phyloP scores from a whole-genome alignment of 1,139 yeast species.

The Magnusiomyces tetraspermus region DNA sequence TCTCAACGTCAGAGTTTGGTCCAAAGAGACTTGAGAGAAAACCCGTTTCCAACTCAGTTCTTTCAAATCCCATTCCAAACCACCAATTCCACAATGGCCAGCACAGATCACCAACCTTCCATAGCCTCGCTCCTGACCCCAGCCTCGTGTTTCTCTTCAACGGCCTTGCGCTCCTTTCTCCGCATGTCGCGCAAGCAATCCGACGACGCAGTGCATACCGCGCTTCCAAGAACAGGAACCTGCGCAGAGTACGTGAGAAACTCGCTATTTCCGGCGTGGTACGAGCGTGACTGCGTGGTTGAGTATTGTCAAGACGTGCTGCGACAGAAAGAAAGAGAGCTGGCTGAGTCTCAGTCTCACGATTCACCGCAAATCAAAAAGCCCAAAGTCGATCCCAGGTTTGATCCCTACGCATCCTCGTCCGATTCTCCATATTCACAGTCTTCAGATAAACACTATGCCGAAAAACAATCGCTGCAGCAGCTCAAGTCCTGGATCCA shows the following conservation, averaged over 20 bases:
- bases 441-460: no score
- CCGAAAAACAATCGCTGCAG: no score
- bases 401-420: constrained; percentile 33
- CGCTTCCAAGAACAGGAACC: constrained; percentile 22
- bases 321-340: constrained; percentile 2
- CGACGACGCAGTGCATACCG: constrained; percentile 23
- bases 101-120: constrained; percentile 10
- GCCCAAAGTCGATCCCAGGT: constrained; percentile 25
- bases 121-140: constrained; percentile 20
- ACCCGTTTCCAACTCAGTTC: no score
- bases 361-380: neutral
- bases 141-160: constrained; percentile 21
- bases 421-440: no score
- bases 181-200: constrained; percentile 22
- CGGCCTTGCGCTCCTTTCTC: constrained; percentile 22
- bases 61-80: neutral
- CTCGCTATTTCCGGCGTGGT: constrained; percentile 30
- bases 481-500: constrained; percentile 25
- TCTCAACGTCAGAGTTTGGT: no score
- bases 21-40: no score
- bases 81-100: neutral
- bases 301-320: constrained; percentile 23
- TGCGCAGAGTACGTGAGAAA: constrained; percentile 24
- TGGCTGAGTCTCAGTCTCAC: neutral
- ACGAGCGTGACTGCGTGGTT: constrained; percentile 25